Evolutionary conservation across 2,329 filamentous ascomycete species (phyloP).

Genomic region (Alternaria angustiovoidea): DNA sequence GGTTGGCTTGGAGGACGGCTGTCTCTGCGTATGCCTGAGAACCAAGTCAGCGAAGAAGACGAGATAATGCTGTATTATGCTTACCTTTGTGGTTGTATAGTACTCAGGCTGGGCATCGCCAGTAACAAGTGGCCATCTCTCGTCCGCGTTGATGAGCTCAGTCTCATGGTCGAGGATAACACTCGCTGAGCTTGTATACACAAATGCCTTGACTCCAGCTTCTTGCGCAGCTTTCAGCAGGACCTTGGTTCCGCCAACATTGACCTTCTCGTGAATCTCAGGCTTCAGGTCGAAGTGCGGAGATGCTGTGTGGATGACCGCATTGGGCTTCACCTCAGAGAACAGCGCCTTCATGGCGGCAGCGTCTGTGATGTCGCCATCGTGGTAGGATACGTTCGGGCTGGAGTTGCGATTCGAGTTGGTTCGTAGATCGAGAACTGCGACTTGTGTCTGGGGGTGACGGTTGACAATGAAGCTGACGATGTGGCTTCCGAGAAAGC

Average conservation of each 20-base stretch:
- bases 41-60: background rate
- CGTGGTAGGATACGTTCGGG: conserved; percentile 57
- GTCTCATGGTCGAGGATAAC: conserved; percentile 56
- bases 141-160: conserved; percentile 60
- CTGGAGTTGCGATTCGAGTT: conserved; percentile 51
- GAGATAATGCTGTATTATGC: background rate
- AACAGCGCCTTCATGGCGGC: conserved; percentile 54
- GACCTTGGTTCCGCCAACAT: conserved; percentile 60
- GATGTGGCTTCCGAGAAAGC: conserved; percentile 62
- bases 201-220: conserved; percentile 60
- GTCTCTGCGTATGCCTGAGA: conserved; percentile 56
- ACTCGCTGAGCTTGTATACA: conserved; percentile 62
- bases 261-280: conserved; percentile 59
- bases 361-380: conserved; percentile 59
- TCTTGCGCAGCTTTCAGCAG: conserved; percentile 58
- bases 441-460: conserved; percentile 54
- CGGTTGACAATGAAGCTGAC: conserved; percentile 55
- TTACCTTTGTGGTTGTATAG: conserved; percentile 60
- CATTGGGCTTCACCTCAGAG: conserved; percentile 54
- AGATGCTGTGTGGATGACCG: conserved; percentile 61
- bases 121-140: conserved; percentile 57
- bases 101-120: conserved; percentile 59
- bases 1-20: conserved; percentile 59
- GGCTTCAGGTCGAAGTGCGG: conserved; percentile 51
- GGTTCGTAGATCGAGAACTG: conserved; percentile 58